Conservation (phyloP, 225 moss, liverwort and hornwort genomes). For the Antitrichia curtipendula region DNA sequence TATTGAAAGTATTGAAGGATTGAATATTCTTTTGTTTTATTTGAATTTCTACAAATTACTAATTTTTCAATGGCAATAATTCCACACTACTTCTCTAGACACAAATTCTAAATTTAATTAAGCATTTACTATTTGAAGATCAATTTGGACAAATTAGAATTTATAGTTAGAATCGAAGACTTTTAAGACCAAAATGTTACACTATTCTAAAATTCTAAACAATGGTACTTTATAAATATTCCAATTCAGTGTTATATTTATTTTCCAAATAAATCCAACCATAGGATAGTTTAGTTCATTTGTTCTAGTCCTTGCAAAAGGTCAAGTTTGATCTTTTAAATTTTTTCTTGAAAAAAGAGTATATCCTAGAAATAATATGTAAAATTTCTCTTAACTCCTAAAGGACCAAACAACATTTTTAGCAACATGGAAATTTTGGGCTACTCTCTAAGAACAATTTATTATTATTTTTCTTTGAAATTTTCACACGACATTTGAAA, state of each 20-base stretch:
- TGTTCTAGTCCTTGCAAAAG: accelerated
- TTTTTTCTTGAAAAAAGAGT: not conserved
- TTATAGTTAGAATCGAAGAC: not conserved
- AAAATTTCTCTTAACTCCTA: not conserved
- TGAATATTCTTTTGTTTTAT: not conserved
- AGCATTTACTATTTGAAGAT: not conserved
- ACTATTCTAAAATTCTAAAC: not conserved
- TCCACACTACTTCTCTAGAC: accelerated
- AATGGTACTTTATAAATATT: not conserved
- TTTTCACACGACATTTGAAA: too few species aligned
- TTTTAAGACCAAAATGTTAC: not conserved
- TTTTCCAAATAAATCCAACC: not conserved
- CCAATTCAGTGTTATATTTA: not conserved
- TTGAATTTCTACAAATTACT: not conserved
- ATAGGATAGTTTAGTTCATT: not conserved
- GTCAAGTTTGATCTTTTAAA: not conserved
- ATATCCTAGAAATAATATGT: not conserved
- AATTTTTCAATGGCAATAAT: not conserved
- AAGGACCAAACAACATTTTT: too few species aligned
- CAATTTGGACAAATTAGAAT: not conserved
- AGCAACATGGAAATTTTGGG: too few species aligned
- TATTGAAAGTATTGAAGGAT: not conserved
- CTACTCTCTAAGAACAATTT: too few species aligned
- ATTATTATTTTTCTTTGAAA: too few species aligned
- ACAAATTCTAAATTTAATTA: not conserved